Conservation (phyloP, 805 yeast species). For the Wickerhamomyces subpelliculosus region DNA sequence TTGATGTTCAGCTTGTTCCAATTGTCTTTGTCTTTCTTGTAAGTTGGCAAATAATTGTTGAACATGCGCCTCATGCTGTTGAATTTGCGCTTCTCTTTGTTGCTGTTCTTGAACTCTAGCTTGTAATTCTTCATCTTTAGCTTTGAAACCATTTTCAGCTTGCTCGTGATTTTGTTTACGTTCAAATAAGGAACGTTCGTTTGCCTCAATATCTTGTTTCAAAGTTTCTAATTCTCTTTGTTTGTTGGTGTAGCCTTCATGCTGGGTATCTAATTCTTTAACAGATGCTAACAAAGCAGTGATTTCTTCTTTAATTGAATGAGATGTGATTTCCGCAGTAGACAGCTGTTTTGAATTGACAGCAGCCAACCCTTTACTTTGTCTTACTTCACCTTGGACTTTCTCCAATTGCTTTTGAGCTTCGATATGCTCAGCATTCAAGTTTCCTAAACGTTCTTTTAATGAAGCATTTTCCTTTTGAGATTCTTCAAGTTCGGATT, state of each 20-base stretch:
- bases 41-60: slow-evolving; percentile 28
- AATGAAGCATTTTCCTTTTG: slow-evolving; percentile 59
- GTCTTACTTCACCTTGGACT: slow-evolving; percentile 47
- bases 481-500: slow-evolving; percentile 53
- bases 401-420: slow-evolving; percentile 49
- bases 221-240: slow-evolving; percentile 26
- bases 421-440: slow-evolving; percentile 61
- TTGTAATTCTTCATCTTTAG: slow-evolving; percentile 23
- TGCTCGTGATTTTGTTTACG: slow-evolving; percentile 22
- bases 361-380: slow-evolving; percentile 54
- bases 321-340: slow-evolving; percentile 46
- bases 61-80: slow-evolving; percentile 30
- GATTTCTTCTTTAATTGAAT: slow-evolving; percentile 36
- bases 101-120: slow-evolving; percentile 26
- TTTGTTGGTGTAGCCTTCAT: slow-evolving; percentile 29
- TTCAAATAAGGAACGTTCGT: slow-evolving; percentile 27
- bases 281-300: slow-evolving; percentile 22
- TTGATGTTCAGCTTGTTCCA: slow-evolving; percentile 34
- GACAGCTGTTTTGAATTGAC: slow-evolving; percentile 68
- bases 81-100: slow-evolving; percentile 28
- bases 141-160: slow-evolving; percentile 10
- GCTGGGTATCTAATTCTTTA: slow-evolving; percentile 31
- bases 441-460: slow-evolving; percentile 59
- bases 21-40: slow-evolving; percentile 28
- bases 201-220: slow-evolving; percentile 25